Base-by-base conservation (phyloP, 495 filamentous ascomycete species). In the Penicillium paradoxum region DNA sequence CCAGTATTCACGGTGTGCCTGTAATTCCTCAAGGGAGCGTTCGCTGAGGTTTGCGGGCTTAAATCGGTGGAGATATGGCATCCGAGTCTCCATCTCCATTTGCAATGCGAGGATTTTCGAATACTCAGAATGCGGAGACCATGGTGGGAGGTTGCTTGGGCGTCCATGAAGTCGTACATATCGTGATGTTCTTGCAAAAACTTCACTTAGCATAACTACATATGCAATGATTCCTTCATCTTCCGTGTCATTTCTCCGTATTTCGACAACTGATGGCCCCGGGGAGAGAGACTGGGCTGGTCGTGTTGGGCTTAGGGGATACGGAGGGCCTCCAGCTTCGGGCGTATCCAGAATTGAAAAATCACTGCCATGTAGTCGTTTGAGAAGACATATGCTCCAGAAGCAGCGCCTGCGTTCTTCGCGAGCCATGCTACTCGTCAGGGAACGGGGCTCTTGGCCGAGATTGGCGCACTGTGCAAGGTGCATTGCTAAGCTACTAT, bases 71-170 rank as follows among this genome's bases (percentile, higher is more conserved):
- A 57, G 68, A 13, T 71, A 73, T 7, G 75, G 73, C 69, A 77
- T 72, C 17, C 67, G 66, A 0, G 75, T 77, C 49, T 78, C 75
- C 6, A 72, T 58, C 4, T 77, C 73, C 75, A 78, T 78, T 47
- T 75, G 73, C 21, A 73, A 59, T 5, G 72, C 68, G 18, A 78
- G 63, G 9, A 78, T 76, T 22, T 70, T 74, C 0, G 75, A 70
- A 44, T 75, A 77, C 33, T 78, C 75, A 0, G 75, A 78, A 49
- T 75, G 58, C 1, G 73, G 68, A n/a, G 73, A 77, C 75, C 75
- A 78, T 13, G 75, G 75, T 6, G 74, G 73, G 2, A 77, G 56
- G 17, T 66, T 68, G 50, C 66, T 72, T 15, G 73, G 73, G 42
- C 66, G 70, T 17, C 74, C 73, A n/a, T 71, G 67, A 17, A 67